These are phyloP conservation scores for Kodamaea restingae DNA, from an alignment of 805 yeast genomes.

Conservation along the genomic window DNA sequence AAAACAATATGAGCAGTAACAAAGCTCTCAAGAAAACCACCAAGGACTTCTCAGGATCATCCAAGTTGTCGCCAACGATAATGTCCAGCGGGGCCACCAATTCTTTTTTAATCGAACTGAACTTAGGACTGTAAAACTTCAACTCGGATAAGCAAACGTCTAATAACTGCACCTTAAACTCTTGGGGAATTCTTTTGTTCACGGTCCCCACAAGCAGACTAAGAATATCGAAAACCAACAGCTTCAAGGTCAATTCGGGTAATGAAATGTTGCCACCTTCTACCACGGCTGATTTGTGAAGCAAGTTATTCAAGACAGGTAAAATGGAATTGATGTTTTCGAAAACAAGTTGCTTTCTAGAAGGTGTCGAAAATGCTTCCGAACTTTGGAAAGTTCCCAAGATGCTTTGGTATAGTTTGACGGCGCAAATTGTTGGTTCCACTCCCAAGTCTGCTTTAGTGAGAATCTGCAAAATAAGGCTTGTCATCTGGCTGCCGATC, in stretches of 20 bases:
- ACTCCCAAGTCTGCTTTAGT: constrained; percentile 21
- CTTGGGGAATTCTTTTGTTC: constrained; percentile 19
- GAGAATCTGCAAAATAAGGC: constrained; percentile 45
- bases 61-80: constrained; percentile 13
- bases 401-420: constrained; percentile 51
- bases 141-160: constrained; percentile 23
- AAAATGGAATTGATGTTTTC: constrained; percentile 17
- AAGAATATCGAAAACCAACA: constrained; percentile 26
- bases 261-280: constrained; percentile 5
- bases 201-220: constrained; percentile 25
- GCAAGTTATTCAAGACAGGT: constrained; percentile 16
- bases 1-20: constrained; percentile 27
- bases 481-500: constrained; percentile 52
- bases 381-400: constrained; percentile 50
- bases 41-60: constrained; percentile 18
- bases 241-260: constrained; percentile 21
- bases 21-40: constrained; percentile 27
- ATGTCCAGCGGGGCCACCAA: neutral
- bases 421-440: constrained; percentile 44
- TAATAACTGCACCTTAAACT: constrained; percentile 15
- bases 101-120: neutral
- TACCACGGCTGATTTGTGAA: constrained; percentile 9
- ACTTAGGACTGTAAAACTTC: constrained; percentile 2
- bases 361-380: constrained; percentile 37
- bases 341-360: constrained; percentile 33